These are phyloP conservation scores for Ceriops zippeliana DNA, from an alignment of 345 rosid genomes.

Conservation along the genomic window DNA sequence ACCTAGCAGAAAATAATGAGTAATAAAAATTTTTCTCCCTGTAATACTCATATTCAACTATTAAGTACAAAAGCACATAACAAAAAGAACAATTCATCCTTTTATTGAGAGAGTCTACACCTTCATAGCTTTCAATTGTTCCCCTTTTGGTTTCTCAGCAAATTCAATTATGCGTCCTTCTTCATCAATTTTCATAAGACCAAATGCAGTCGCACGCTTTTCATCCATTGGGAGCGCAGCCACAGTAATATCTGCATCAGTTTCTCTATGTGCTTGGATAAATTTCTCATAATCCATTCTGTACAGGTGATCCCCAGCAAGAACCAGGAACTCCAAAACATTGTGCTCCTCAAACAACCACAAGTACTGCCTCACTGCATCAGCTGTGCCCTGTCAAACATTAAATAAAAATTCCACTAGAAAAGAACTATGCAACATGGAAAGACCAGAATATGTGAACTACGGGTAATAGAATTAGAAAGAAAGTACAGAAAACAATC, in stretches of 20 bases:
- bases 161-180: conserved; percentile 92
- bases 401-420: conserved; percentile 1
- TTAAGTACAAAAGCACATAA: neutral
- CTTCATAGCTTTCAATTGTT: conserved; percentile 90
- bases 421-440: neutral
- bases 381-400: conserved; percentile 81
- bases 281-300: conserved; percentile 96
- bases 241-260: conserved; percentile 95
- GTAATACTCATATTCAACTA: neutral
- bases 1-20: conserved; percentile 40
- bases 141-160: conserved; percentile 94
- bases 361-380: conserved; percentile 93
- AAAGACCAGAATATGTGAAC: neutral
- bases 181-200: conserved; percentile 94
- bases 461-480: too few species aligned
- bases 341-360: conserved; percentile 98
- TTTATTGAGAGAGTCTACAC: conserved; percentile 34
- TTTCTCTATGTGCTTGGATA: conserved; percentile 93
- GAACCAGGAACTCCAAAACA: conserved; percentile 83
- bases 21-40: conserved; percentile 1
- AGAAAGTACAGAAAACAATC: too few species aligned
- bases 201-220: conserved; percentile 86
- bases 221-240: conserved; percentile 99
- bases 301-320: conserved; percentile 96
- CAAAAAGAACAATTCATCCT: neutral